Conservation (phyloP, 2,329 filamentous ascomycete species). For the Venturia asperata region DNA sequence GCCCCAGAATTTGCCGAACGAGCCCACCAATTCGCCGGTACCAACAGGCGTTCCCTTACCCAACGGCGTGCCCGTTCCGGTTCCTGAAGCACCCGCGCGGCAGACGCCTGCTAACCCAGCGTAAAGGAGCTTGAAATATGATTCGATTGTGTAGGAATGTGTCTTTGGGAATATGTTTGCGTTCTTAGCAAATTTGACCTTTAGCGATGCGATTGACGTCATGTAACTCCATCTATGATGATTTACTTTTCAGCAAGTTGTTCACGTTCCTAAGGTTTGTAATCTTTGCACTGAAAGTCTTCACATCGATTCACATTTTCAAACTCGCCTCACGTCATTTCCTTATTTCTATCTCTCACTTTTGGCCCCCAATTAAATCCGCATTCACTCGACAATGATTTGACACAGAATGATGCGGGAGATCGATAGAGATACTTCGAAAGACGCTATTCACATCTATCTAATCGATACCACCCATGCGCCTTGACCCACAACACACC, state of each 20-base stretch:
- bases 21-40: not conserved
- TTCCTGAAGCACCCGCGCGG: slow-evolving; percentile 2
- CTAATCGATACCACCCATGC: slow-evolving; percentile 7
- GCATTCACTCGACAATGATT: not conserved
- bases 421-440: not conserved
- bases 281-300: not conserved
- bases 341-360: not conserved
- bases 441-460: not conserved
- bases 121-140: not conserved
- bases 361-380: not conserved
- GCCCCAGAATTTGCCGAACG: not conserved
- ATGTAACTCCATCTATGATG: not conserved
- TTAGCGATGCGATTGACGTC: not conserved
- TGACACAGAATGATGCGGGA: no score
- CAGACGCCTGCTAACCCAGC: not conserved
- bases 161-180: not conserved
- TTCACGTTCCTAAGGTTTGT: not conserved
- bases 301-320: not conserved
- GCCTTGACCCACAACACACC: not conserved
- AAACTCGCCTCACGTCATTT: not conserved
- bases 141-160: not conserved
- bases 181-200: not conserved
- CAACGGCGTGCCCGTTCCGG: slow-evolving; percentile 3
- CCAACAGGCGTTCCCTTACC: slow-evolving; percentile 1
- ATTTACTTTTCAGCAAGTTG: not conserved